Conservation (phyloP, 495 filamentous ascomycete species). For the Aspergillus baeticus region DNA sequence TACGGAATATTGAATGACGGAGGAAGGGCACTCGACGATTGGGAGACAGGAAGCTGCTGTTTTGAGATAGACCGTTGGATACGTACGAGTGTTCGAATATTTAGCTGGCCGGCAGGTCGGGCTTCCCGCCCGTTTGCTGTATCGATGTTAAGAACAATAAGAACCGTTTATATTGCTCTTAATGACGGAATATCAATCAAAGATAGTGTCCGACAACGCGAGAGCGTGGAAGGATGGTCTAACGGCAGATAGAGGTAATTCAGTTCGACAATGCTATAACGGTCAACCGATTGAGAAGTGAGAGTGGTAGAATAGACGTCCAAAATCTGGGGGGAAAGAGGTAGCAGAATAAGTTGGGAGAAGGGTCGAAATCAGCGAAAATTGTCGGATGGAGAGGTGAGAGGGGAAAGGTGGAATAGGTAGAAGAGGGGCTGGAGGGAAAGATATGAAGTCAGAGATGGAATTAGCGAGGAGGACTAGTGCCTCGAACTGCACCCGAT, state of each 20-base stretch:
- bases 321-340: neutral
- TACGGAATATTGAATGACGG: neutral
- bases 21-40: neutral
- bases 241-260: neutral
- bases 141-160: constrained; percentile 12
- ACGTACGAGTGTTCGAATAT: neutral
- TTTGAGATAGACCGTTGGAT: neutral
- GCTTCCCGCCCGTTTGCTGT: constrained; percentile 33
- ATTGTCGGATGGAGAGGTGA: neutral
- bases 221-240: neutral
- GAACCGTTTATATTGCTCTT: neutral
- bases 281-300: no score
- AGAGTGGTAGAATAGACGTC: no score
- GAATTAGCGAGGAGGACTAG: neutral
- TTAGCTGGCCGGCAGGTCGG: constrained; percentile 17
- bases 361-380: neutral
- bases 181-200: neutral
- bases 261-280: no score
- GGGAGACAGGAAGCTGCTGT: neutral
- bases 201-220: neutral
- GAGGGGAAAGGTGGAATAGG: neutral
- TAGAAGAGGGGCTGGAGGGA: neutral
- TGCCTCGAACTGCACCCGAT: neutral
- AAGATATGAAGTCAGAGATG: constrained; percentile 4
- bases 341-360: neutral